Evolutionary conservation across 345 rosid genomes (phyloP).

Genomic region (Linum tenue): DNA sequence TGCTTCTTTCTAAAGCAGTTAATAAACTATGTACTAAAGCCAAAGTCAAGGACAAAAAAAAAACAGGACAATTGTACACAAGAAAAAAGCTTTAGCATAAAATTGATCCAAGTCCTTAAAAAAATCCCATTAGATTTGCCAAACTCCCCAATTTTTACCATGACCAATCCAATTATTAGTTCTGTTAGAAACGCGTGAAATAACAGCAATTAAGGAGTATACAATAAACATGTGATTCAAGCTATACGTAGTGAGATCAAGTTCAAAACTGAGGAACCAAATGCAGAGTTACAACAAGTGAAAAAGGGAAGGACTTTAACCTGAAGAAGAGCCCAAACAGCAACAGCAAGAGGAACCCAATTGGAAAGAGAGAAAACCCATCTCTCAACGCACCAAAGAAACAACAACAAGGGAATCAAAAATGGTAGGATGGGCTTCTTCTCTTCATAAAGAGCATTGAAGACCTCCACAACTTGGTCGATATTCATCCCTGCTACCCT

Average conservation of each 20-base stretch:
- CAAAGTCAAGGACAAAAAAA: background rate
- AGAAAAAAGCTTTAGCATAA: background rate
- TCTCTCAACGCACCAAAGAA: constrained; percentile 75
- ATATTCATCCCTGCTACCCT: constrained; percentile 28
- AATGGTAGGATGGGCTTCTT: constrained; percentile 57
- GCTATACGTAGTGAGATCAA: background rate
- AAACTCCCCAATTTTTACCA: background rate
- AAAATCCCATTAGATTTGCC: background rate
- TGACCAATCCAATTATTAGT: background rate
- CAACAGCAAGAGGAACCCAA: constrained; percentile 82
- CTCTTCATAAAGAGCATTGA: constrained; percentile 45
- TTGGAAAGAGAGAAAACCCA: constrained; percentile 82
- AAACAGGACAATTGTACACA: background rate
- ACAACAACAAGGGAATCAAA: constrained; percentile 49
- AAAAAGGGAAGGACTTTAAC: constrained; percentile 17
- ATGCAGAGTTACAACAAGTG: background rate
- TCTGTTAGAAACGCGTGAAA: too few relatives aligned
- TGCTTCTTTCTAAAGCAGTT: background rate
- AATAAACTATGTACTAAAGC: background rate
- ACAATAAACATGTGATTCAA: too few relatives aligned
- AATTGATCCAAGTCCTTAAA: too few relatives aligned
- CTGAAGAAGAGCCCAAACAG: constrained; percentile 92
- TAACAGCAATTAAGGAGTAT: too few relatives aligned
- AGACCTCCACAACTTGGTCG: constrained; percentile 40
- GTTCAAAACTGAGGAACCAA: background rate